These are phyloP conservation scores for Starmerella sp. DNA, from an alignment of 805 yeast species.

Conservation along the genomic window DNA sequence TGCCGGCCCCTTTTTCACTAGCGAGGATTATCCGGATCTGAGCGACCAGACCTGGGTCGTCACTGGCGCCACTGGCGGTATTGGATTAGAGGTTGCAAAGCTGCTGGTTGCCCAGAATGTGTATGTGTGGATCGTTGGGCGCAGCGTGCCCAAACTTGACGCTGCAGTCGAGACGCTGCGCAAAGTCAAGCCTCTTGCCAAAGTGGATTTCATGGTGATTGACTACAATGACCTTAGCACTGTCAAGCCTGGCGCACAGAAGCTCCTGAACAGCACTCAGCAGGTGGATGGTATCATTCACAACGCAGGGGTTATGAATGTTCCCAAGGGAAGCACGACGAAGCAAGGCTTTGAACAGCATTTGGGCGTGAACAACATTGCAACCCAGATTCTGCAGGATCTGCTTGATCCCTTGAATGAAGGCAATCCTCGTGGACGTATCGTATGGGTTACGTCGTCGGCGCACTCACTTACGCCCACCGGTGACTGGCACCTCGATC, in stretches of 20 bases:
- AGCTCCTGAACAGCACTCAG: conserved; percentile 10
- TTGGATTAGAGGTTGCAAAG: conserved; percentile 16
- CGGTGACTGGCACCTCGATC: conserved; percentile 31
- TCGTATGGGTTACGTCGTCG: conserved; percentile 38
- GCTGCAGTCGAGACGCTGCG: conserved; percentile 26
- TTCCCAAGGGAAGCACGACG: conserved; percentile 32
- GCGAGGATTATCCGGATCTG: conserved; percentile 27
- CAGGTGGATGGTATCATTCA: conserved; percentile 22
- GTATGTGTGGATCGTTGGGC: conserved; percentile 31
- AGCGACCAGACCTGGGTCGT: conserved; percentile 28
- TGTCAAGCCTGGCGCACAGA: conserved; percentile 19
- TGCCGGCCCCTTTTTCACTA: conserved; percentile 7
- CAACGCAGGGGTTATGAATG: conserved; percentile 23
- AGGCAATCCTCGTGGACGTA: conserved; percentile 32
- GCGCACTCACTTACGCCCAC: conserved; percentile 28
- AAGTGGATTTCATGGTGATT: conserved; percentile 17
- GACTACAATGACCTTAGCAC: conserved; percentile 24
- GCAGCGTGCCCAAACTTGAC: conserved; percentile 30
- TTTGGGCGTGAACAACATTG: conserved; percentile 39
- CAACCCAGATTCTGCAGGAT: conserved; percentile 36
- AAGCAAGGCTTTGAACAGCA: conserved; percentile 38
- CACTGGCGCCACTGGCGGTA: conserved; percentile 23
- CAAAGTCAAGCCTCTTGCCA: conserved; percentile 21
- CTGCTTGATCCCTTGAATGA: conserved; percentile 30
- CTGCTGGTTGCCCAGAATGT: conserved; percentile 22